Evolutionary conservation across 2,329 filamentous ascomycete species (phyloP), one percentile per base, ranked within the genome.

Genomic region (Dactylellina sp.): DNA sequence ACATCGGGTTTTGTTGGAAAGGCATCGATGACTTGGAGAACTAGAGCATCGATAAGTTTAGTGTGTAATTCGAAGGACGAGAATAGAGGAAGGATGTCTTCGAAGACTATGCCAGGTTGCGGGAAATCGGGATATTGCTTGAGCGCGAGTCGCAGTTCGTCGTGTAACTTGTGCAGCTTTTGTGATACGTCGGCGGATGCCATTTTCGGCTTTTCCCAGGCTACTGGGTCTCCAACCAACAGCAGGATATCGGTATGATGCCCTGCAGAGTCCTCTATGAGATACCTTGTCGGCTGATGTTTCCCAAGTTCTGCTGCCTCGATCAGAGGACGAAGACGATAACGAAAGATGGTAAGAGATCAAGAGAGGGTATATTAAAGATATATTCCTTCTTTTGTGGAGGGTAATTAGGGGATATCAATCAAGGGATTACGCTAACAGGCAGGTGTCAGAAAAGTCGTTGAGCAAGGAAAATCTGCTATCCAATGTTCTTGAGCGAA

Each of bases 51-150:
- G 81, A 97, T 85, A 71, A 99, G 89, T 64, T 88, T 86, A 78
- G 87, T 85, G 83, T 97, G 94, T 75, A 91, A 85, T 57, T 82
- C 80, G 63, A 89, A 88, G 80, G 92, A 86, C 81, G 91, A 89
- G 85, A 99, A 98, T 80, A 98, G 89, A 75, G 95, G 95, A 82
- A 99, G 89, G 83, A 99, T 98, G 81, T 99, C 95, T 84, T 97
- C 92, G 83, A 99, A 99, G 79, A 96, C 86, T 80, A 99, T 94
- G 81, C 95, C 94, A 49, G 91, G 89, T 77, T 90, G 89, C 71
- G 94, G 94, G 84, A 97, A 98, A 85, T 98, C 92, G 80, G 89
- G 88, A 84, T 92, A 96, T 82, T 93, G 89, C 82, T 91, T 91
- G 78, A 98, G 87, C 72, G 90, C 87, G 78, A 84, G 83, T 80